Evolutionary conservation across 345 rosid genomes (phyloP), one percentile per base, ranked within the genome.

Genomic region (Linum trigynum): DNA sequence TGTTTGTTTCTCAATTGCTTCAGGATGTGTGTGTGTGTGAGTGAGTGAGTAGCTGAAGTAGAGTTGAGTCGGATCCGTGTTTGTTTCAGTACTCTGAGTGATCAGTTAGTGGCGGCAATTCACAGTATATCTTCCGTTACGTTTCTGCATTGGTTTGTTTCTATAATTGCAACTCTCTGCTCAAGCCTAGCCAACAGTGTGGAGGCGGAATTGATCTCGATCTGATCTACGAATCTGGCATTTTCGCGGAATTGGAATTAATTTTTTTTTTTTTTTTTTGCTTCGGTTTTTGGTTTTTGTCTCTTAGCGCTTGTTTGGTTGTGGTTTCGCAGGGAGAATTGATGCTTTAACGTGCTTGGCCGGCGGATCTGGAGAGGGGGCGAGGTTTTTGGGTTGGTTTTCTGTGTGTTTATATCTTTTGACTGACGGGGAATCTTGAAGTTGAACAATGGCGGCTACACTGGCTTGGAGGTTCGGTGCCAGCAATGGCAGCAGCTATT

Each of bases 371-470:
- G 85, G 80, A 64, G 76, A 75, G 74, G 32, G 76, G 81, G 74
- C 43, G 42, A 14, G 55, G 78, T 66, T 67, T 74, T 72, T 23
- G 32, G 32, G 32, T 69, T 48, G 67, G 65, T 74, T 79, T 61
- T 75, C 67, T 63, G 65, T 16, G 15, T 42, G 37, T 50, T 57
- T 35, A 23, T 23, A 23, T 23, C 0, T 23, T 23, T 23, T 23
- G 32, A 23, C 32, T 23, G 32, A 23, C 32, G 32, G 32, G 0
- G 77, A 67, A 70, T 82, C 71, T 75, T 79, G 75, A 72, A 83
- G 76, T 72, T 41, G 78, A 77, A 67, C 43, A 39, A 57, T 95
- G 99, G 85, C 97, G 67, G 79, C 91, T 7, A 70, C 97, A 64
- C 75, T 95, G 66, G 84, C 86, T 78, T 94, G 99, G 99, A 85